Base-by-base conservation (phyloP, 2,329 filamentous ascomycete genomes). In the Aschersonia sp. region DNA sequence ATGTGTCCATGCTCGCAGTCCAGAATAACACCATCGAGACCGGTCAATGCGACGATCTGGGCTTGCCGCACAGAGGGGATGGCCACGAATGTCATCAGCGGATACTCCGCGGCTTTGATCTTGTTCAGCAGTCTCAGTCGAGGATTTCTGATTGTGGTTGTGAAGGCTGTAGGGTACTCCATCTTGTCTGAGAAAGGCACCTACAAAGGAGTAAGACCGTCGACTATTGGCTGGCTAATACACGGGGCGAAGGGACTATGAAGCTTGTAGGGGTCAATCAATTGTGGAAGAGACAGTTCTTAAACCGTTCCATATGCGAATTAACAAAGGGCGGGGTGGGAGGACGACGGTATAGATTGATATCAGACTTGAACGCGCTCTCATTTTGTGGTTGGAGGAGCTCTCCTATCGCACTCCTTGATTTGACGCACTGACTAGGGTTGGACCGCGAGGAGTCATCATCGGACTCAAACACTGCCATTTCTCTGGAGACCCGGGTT, bases 71-170 rank as follows among this genome's bases (percentile, higher is more conserved):
- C 59, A 0, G 68, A 71, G 2, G 68, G 67, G 8, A 74, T 59
- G 31, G 64, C 70, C 55, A 73, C 59, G 53, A 74, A 74, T 4
- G 70, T 73, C 66, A 72, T 65, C 4, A 72, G 48, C 6, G 69
- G 69, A 48, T 59, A 66, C 29, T 63, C 59, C 30, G 60, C 60
- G 11, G 59, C 53, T 48, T 57, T 61, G 52, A 72, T 55, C 39
- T 64, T 66, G 49, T 72, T 72, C 49, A 72, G 62, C 4, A 72
- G 55, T 46, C 63, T 59, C 47, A 71, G 53, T 7, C 64, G 63
- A 50, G 66, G 60, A 53, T 71, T 71, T 12, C 63, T 45, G 42
- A 66, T 57, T 12, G 48, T 50, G 10, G 62, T 67, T 14, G 46
- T 47, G 10, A 42, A 30, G 3, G 42, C 29, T 14, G 42, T 44